phyloP scores from a whole-genome alignment of 1,284 basidiomycete species.

The Moesziomyces antarcticus region DNA sequence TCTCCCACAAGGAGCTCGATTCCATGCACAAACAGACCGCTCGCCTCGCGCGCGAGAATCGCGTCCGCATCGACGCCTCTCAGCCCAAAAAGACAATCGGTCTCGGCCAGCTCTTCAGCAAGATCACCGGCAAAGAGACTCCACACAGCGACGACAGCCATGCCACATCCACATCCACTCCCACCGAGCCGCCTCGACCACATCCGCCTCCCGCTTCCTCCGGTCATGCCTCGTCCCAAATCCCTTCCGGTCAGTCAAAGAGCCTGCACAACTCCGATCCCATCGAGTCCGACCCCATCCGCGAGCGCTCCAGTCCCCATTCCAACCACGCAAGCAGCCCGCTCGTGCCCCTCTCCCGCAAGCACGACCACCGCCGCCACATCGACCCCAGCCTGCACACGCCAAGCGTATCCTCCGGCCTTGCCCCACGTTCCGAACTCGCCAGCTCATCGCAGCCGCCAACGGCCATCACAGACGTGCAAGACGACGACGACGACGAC shows the following conservation, averaged over 20 bases:
- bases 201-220: slow-evolving; percentile 11
- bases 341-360: slow-evolving; percentile 26
- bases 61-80: slow-evolving; percentile 21
- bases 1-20: slow-evolving; percentile 58
- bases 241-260: slow-evolving; percentile 38
- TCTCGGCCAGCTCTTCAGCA: slow-evolving; percentile 52
- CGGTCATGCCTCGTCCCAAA: slow-evolving; percentile 35
- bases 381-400: slow-evolving; percentile 9
- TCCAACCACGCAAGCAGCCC: slow-evolving; percentile 31
- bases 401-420: slow-evolving; percentile 7
- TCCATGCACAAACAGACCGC: slow-evolving; percentile 60
- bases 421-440: too few relatives aligned
- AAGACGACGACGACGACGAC: slow-evolving; percentile 19
- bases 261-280: slow-evolving; percentile 46
- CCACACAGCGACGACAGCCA: slow-evolving; percentile 2
- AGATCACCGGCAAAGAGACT: slow-evolving; percentile 37
- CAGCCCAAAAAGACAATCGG: slow-evolving; percentile 52
- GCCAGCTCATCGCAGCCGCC: too few relatives aligned
- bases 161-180: background rate
- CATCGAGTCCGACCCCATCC: slow-evolving; percentile 46
- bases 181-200: slow-evolving; percentile 8
- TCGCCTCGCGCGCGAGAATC: slow-evolving; percentile 53
- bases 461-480: too few relatives aligned
- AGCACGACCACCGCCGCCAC: slow-evolving; percentile 24
- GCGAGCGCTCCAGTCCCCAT: slow-evolving; percentile 33